Base-by-base conservation (phyloP, 1,139 yeast genomes). In the Hanseniaspora uvarum region DNA sequence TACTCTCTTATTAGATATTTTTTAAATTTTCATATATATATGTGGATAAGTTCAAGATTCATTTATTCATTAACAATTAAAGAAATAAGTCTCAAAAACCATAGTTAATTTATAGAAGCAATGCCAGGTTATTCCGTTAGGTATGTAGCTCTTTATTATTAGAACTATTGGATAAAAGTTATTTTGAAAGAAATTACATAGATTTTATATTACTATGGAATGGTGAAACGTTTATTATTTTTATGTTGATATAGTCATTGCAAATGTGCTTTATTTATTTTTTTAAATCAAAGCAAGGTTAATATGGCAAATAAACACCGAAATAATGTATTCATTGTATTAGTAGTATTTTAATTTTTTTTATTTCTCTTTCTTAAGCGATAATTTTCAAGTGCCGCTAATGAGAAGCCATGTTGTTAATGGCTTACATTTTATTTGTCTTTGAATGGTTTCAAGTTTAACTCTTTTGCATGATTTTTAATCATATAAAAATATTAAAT, bases 101-200 rank as follows among this genome's bases (percentile, higher is more conserved):
- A 47, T 26, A 21, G 36, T 19, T 44, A 45, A 44, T 26, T 44
- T 34, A 45, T 47, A 44, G 49, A 47, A 69, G 67, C 76, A 81
- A 74, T 88, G 96, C 84, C 95, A 80, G 96, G 96, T 86, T 92
- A 84, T 80, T 84, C 96, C 79, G 96, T 88, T 74, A 86, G 94
- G 94, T 86, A 83, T 72, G 94, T 84, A 60, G 52, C 53, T 50
- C 18, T 14, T 18, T 37, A 14, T 38, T 6, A 23, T 18, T 24
- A 23, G 5, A 37, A 30, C 21, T 43, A 36, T 46, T 50, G 38
- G 43, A 33, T 19, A 50, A n/a, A 28, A 37, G 33, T 44, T 24
- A 21, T 43, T 28, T 28, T 19, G 40, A 47, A 40, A 12, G 38
- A 26, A 31, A 50, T 16, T 40, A 41, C 28, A 30, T 49, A 38